Conservation (phyloP, 1,139 yeast genomes). For the Hemisphaericaspora lyxosophila region DNA sequence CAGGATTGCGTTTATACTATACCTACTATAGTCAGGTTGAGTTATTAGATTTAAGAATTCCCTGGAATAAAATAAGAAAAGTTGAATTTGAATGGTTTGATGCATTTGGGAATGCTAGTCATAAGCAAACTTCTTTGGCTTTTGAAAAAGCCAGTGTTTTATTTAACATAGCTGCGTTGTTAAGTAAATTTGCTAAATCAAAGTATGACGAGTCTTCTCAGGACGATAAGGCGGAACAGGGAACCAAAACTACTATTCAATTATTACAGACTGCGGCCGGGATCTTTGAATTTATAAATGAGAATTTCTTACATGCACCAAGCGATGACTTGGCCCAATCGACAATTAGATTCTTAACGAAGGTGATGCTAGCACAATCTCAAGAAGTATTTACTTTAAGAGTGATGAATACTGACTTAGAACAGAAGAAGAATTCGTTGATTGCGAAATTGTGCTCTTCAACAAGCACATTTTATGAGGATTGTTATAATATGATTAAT, state of each 20-base stretch:
- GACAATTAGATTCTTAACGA: constrained; percentile 62
- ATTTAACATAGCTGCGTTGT: constrained; percentile 55
- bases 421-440: constrained; percentile 59
- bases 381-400: constrained; percentile 80
- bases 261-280: constrained; percentile 80
- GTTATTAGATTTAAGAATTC: constrained; percentile 72
- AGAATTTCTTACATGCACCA: constrained; percentile 89
- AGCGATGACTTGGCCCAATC: constrained; percentile 73
- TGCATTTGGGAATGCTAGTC: constrained; percentile 51
- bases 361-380: constrained; percentile 79
- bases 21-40: constrained; percentile 83
- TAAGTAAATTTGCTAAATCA: constrained; percentile 51
- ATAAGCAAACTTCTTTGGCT: constrained; percentile 58
- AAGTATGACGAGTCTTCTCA: constrained; percentile 46
- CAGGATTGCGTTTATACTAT: constrained; percentile 54
- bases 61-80: constrained; percentile 58
- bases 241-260: constrained; percentile 58
- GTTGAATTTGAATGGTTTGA: constrained; percentile 81
- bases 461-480: constrained; percentile 55
- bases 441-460: constrained; percentile 71
- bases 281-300: constrained; percentile 66
- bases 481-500: constrained; percentile 33
- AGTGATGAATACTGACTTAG: constrained; percentile 50
- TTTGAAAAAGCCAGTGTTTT: constrained; percentile 87
- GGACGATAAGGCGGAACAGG: constrained; percentile 39